A percentile compares a stretch with the other conserved stretches of the same genome.
Conservation (phyloP, 768 basidiomycete genomes). For the Boletus tomentosulus region DNA sequence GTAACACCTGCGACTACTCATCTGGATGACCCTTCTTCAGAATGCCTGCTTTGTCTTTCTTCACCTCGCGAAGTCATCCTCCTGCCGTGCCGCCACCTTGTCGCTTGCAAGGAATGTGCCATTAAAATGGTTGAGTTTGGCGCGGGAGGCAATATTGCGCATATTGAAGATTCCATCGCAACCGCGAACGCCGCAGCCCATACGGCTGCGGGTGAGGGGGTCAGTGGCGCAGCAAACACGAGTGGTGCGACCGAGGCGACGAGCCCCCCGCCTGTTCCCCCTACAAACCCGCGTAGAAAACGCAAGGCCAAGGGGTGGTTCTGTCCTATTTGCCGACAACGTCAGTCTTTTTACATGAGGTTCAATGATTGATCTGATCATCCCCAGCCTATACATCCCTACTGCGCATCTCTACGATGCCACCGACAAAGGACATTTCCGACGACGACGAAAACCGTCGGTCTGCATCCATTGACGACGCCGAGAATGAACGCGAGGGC, state of each 20-base stretch:
- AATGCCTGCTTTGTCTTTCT: conserved; percentile 89
- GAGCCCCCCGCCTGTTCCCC: conserved; percentile 22
- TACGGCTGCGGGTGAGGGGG: conserved; percentile 26
- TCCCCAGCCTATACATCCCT: conserved; percentile 80
- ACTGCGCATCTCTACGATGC: conserved; percentile 70
- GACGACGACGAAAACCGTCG: conserved; percentile 28
- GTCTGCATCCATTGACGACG: conserved; percentile 26
- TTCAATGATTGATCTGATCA: neutral
- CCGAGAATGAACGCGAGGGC: conserved; percentile 20
- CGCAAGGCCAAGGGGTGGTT: conserved; percentile 96
- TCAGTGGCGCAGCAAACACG: conserved; percentile 13
- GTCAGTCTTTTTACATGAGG: conserved; percentile 42
- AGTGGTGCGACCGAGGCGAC: conserved; percentile 24
- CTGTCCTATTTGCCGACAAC: conserved; percentile 94
- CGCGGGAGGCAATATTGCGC: conserved; percentile 82
- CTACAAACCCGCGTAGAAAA: conserved; percentile 60
- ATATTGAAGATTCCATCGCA: conserved; percentile 40
- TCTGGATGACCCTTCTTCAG: conserved; percentile 75
- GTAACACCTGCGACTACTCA: conserved; percentile 26
- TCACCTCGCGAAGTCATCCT: conserved; percentile 89
- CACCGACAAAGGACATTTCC: conserved; percentile 43
- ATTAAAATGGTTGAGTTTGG: conserved; percentile 98
- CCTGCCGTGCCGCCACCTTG: conserved; percentile 88
- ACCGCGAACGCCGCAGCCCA: no score
- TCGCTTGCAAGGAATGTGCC: conserved; percentile 93